Conservation (phyloP, 805 yeast genomes). For the Debaryomyces tyrocola region DNA sequence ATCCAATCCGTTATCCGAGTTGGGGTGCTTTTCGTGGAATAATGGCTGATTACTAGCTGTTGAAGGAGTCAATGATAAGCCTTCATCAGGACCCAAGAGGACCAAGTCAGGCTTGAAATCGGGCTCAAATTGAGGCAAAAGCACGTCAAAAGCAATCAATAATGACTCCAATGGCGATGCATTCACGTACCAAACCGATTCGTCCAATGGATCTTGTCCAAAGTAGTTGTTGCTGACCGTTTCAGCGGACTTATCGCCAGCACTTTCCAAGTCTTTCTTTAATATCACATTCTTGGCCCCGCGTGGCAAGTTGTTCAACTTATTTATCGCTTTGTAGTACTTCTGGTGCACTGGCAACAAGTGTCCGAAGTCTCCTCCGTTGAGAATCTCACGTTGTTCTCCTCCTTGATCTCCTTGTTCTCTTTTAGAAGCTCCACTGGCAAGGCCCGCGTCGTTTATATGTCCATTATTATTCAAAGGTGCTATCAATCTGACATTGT, state of each 20-base stretch:
- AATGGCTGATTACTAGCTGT: not conserved
- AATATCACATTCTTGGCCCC: constrained; percentile 19
- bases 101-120: constrained; percentile 31
- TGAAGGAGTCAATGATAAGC: constrained; percentile 12
- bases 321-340: constrained; percentile 21
- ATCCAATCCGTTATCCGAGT: constrained; percentile 7
- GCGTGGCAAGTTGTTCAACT: constrained; percentile 1
- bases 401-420: not conserved
- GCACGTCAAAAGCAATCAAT: constrained; percentile 22
- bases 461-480: constrained; percentile 20
- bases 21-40: not conserved
- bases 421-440: not conserved
- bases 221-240: constrained; percentile 12
- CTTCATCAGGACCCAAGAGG: constrained; percentile 36
- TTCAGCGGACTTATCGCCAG: not conserved
- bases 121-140: constrained; percentile 25
- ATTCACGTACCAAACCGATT: constrained; percentile 34
- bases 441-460: not conserved
- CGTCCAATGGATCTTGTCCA: constrained; percentile 38
- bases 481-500: constrained; percentile 31
- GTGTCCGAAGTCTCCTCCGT: constrained; percentile 39
- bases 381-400: constrained; percentile 3
- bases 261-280: constrained; percentile 6
- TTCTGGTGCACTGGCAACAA: constrained; percentile 30
- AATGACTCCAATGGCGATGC: constrained; percentile 24